A percentile compares a stretch with the other conserved stretches of the same genome.
These are phyloP conservation scores for Iberis amara DNA, from an alignment of 441 rosid species.

Conservation along the genomic window DNA sequence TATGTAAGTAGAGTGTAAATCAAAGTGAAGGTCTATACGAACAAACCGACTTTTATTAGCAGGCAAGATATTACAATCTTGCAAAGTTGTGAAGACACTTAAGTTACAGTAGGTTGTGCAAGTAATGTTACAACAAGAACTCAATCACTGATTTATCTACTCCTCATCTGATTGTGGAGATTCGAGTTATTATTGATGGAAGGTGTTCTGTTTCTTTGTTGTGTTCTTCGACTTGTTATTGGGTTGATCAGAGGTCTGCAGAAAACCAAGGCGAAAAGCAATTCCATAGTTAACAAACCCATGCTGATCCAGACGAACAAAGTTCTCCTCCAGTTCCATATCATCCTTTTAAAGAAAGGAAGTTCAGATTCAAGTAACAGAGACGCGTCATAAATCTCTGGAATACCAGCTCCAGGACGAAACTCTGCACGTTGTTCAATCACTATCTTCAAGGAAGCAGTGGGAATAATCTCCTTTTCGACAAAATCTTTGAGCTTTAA, in stretches of 20 bases:
- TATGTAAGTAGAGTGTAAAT: not conserved
- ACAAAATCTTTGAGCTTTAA: slow-evolving; percentile 28
- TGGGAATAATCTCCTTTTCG: slow-evolving; percentile 33
- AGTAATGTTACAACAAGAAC: slow-evolving; percentile 1
- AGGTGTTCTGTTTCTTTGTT: slow-evolving; percentile 6
- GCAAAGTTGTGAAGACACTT: slow-evolving; percentile 1
- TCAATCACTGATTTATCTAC: slow-evolving; percentile 10
- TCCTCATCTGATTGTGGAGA: slow-evolving; percentile 2
- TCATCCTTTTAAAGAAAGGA: slow-evolving; percentile 44
- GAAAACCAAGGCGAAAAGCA: slow-evolving; percentile 43
- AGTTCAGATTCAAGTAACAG: slow-evolving; percentile 48
- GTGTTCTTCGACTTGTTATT: slow-evolving; percentile 31
- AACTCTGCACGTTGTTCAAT: slow-evolving; percentile 68
- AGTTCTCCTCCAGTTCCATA: slow-evolving; percentile 71
- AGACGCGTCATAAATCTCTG: slow-evolving; percentile 61
- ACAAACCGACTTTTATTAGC: slow-evolving; percentile 14
- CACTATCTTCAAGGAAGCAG: slow-evolving; percentile 53
- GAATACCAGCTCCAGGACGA: slow-evolving; percentile 56
- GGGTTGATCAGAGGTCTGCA: slow-evolving; percentile 52
- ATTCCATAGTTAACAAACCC: slow-evolving; percentile 36
- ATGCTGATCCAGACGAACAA: slow-evolving; percentile 57
- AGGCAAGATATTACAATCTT: slow-evolving; percentile 1
- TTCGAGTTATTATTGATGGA: slow-evolving; percentile 23
- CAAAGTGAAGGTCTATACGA: no score
- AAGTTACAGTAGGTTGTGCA: slow-evolving; percentile 7